A percentile compares a stretch with the other conserved stretches of the same genome.
phyloP scores from a whole-genome alignment of 2,329 filamentous ascomycete species.

The Curvularia verruculosa region DNA sequence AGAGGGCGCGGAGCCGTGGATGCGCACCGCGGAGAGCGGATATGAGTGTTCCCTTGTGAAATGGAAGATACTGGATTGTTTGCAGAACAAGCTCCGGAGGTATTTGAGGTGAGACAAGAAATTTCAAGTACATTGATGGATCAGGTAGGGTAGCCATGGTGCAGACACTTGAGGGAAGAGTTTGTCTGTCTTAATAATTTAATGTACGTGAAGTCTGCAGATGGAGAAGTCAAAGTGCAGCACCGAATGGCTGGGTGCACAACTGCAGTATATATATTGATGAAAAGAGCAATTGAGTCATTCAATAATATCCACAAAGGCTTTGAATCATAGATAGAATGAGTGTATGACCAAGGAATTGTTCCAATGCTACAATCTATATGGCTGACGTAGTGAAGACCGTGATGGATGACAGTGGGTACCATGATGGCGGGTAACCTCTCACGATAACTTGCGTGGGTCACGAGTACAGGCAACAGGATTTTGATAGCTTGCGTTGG shows the following conservation, averaged over 20 bases:
- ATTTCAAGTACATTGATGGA: conserved; percentile 2
- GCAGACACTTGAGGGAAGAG: not conserved
- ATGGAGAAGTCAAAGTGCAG: not conserved
- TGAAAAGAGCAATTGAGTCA: conserved; percentile 3
- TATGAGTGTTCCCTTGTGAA: conserved; percentile 29
- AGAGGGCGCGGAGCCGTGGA: conserved; percentile 24
- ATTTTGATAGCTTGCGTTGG: too few relatives aligned
- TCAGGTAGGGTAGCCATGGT: conserved; percentile 15
- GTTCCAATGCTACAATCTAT: conserved; percentile 6
- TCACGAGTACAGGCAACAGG: not conserved
- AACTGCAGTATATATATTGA: conserved; percentile 2
- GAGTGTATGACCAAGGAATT: conserved; percentile 3
- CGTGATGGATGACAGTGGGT: conserved; percentile 33
- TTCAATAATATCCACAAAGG: not conserved
- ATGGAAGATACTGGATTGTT: conserved; percentile 34
- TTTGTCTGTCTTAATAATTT: not conserved
- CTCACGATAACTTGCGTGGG: not conserved
- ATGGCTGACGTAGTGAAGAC: conserved; percentile 28
- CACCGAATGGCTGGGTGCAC: not conserved
- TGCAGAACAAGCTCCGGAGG: conserved; percentile 39
- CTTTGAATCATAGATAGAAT: not conserved
- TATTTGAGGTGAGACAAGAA: conserved; percentile 26
- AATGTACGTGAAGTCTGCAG: not conserved
- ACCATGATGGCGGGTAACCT: conserved; percentile 33
- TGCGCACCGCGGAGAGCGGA: conserved; percentile 26